Conservation (phyloP, 805 yeast genomes). For the Yamadazyma sp. region DNA sequence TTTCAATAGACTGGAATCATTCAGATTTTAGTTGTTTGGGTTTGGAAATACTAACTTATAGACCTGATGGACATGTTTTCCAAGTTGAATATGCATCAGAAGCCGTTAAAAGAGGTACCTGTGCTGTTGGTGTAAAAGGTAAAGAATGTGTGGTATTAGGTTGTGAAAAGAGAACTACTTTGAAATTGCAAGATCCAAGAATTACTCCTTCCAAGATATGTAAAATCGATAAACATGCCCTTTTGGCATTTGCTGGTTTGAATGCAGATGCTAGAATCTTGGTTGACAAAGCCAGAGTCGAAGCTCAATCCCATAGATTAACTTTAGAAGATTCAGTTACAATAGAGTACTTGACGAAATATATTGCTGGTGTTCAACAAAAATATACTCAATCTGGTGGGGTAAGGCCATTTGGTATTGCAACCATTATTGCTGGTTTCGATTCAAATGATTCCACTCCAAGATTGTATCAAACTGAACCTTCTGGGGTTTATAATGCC, state of each 20-base stretch:
- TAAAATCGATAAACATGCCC: constrained; percentile 84
- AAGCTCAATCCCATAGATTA: constrained; percentile 91
- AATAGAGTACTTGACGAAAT: constrained; percentile 86
- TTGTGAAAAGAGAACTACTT: constrained; percentile 93
- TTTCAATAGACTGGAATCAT: not conserved
- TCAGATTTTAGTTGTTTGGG: too few species aligned
- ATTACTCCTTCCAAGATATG: constrained; percentile 94
- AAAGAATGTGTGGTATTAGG: constrained; percentile 86
- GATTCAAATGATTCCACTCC: constrained; percentile 83
- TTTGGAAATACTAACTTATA: constrained; percentile 46
- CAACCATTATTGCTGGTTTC: constrained; percentile 93
- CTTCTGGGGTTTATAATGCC: constrained; percentile 93
- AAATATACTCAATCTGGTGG: constrained; percentile 97
- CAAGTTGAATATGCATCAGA: constrained; percentile 98
- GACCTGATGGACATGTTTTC: constrained; percentile 98
- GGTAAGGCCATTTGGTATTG: constrained; percentile 95
- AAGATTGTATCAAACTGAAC: constrained; percentile 90
- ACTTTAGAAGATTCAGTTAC: constrained; percentile 94
- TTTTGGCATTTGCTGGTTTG: constrained; percentile 93
- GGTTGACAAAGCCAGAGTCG: constrained; percentile 92
- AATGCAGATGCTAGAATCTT: constrained; percentile 97
- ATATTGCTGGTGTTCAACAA: constrained; percentile 98
- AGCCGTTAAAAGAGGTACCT: constrained; percentile 97
- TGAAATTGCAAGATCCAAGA: constrained; percentile 94
- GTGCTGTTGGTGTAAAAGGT: constrained; percentile 97